Conservation (phyloP, 257 asterid genomes). For the Cinchona pubescens region DNA sequence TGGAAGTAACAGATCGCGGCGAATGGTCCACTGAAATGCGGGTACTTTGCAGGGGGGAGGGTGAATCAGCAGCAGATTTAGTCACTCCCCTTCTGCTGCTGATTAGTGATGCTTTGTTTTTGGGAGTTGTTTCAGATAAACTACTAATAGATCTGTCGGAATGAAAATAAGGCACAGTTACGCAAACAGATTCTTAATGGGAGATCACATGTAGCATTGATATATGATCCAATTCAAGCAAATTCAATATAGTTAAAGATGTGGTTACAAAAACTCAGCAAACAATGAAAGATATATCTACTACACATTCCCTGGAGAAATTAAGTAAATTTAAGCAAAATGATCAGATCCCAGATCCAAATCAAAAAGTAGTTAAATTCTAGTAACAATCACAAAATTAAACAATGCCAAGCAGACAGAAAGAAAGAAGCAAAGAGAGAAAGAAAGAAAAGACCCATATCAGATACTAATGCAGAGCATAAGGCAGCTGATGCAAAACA, state of each 20-base stretch:
- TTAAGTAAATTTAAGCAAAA: constrained; percentile 9
- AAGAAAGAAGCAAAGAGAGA: too few relatives aligned
- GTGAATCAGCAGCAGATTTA: constrained; percentile 65
- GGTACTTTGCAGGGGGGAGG: constrained; percentile 51
- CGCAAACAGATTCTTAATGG: background rate
- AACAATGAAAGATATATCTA: constrained; percentile 4
- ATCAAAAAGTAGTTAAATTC: constrained; percentile 15
- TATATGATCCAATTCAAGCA: constrained; percentile 3
- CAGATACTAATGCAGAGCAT: background rate
- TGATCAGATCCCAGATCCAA: constrained; percentile 26
- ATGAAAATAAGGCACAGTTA: constrained; percentile 11
- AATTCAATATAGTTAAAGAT: constrained; percentile 16
- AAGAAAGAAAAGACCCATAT: background rate
- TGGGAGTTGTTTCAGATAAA: constrained; percentile 60
- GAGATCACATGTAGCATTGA: background rate
- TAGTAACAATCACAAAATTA: too few relatives aligned
- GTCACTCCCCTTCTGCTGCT: constrained; percentile 59
- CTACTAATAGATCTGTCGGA: constrained; percentile 57
- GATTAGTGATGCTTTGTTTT: constrained; percentile 43
- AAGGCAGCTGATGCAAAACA: background rate
- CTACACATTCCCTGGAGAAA: background rate
- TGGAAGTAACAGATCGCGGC: constrained; percentile 58
- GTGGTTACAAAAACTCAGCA: background rate
- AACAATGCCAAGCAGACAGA: too few relatives aligned
- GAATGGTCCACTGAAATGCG: constrained; percentile 59